These are phyloP conservation scores for Isoetes taiwanensis DNA, from an alignment of 75 land plant genomes.

Conservation along the genomic window DNA sequence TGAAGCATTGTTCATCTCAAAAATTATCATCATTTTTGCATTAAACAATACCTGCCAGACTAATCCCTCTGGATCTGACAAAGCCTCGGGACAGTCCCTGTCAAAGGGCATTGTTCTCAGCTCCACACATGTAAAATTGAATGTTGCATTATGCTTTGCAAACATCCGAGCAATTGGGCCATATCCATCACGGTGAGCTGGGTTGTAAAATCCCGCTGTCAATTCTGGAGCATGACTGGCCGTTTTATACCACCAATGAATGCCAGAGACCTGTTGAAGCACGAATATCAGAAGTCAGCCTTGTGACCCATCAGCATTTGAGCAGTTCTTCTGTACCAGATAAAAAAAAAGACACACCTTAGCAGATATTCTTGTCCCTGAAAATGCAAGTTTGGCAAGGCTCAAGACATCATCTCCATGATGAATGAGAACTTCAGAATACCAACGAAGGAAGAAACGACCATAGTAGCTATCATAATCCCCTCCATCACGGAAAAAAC, in stretches of 20 bases:
- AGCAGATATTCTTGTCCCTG: conserved; percentile 50
- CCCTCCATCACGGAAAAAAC: conserved; percentile 78
- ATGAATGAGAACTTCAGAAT: conserved; percentile 54
- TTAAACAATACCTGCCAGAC: conserved; percentile 77
- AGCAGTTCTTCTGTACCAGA: neutral
- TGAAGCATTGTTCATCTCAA: no score
- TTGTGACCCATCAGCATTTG: neutral
- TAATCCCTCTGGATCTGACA: conserved; percentile 82
- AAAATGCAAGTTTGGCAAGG: conserved; percentile 65
- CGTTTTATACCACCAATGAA: conserved; percentile 88
- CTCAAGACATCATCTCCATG: conserved; percentile 68
- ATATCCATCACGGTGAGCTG: conserved; percentile 74
- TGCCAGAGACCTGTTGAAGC: conserved; percentile 46
- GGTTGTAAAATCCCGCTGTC: conserved; percentile 70
- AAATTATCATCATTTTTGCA: no score
- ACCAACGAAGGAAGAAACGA: conserved; percentile 88
- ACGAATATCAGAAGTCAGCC: neutral
- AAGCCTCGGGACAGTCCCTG: conserved; percentile 49
- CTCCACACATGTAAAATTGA: conserved; percentile 83
- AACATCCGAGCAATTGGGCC: conserved; percentile 51
- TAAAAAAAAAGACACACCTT: conserved; percentile 32
- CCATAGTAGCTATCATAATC: conserved; percentile 92
- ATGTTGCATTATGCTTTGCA: conserved; percentile 12
- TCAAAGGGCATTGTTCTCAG: conserved; percentile 42
- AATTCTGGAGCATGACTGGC: conserved; percentile 85